These are phyloP conservation scores for Acanthamoeba lenticulata DNA, from an alignment of 208 protist genomes.

Conservation along the genomic window DNA sequence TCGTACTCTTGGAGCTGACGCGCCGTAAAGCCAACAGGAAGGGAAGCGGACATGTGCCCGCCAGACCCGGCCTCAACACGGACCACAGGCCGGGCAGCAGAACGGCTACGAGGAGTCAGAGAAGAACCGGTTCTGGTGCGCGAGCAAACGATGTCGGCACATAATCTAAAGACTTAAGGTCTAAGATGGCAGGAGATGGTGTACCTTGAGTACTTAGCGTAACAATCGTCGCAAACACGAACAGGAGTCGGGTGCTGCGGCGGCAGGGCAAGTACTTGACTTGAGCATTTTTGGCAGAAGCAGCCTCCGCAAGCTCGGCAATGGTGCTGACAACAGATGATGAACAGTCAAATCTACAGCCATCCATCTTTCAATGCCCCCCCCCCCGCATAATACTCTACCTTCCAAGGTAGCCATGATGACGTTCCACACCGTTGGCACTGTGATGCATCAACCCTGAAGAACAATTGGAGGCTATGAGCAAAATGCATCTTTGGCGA, in stretches of 20 bases:
- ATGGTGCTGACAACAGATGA: background rate
- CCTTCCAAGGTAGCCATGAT: background rate
- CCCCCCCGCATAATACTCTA: background rate
- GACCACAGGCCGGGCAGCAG: background rate
- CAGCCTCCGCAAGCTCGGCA: constrained; percentile 25
- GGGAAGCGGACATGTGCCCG: background rate
- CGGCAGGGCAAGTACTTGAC: background rate
- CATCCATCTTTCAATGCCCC: too few species aligned
- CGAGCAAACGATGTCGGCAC: background rate
- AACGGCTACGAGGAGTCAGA: background rate
- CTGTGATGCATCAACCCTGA: background rate
- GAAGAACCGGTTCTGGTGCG: background rate
- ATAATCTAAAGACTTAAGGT: background rate
- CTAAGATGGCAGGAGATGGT: background rate
- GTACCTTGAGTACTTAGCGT: background rate
- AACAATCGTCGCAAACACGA: background rate
- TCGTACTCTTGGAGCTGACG: background rate
- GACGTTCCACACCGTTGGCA: background rate
- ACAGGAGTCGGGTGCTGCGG: background rate
- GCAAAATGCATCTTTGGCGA: too few species aligned
- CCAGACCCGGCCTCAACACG: background rate
- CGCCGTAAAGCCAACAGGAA: background rate
- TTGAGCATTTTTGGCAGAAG: constrained; percentile 44
- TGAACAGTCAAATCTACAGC: background rate
- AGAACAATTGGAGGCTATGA: background rate